A percentile compares a stretch with the other conserved stretches of the same genome.
Conservation (phyloP, 495 filamentous ascomycete genomes). For the Wilcoxina mikolae region DNA sequence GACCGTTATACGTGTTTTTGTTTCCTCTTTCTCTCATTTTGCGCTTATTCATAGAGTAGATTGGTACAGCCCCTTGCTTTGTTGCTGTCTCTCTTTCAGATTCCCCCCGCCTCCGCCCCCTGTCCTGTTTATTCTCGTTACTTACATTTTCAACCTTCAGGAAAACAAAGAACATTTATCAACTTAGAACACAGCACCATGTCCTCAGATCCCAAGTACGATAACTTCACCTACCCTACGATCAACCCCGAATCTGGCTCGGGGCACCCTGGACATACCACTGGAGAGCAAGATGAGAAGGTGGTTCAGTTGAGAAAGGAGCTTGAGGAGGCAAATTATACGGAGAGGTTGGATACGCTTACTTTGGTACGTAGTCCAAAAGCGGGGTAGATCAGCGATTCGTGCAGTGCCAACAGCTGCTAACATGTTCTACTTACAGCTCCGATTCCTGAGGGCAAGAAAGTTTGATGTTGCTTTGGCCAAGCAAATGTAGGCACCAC, state of each 20-base stretch:
- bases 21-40: too few relatives aligned
- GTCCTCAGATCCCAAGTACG: slow-evolving; percentile 52
- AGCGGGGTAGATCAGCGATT: background rate
- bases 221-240: slow-evolving; percentile 84
- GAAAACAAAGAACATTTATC: too few relatives aligned
- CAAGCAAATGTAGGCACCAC: slow-evolving; percentile 35
- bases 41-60: too few relatives aligned
- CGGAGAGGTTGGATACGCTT: slow-evolving; percentile 71
- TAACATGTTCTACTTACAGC: slow-evolving; percentile 31
- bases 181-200: background rate
- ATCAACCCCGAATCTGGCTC: slow-evolving; percentile 48
- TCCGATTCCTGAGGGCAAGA: slow-evolving; percentile 79
- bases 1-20: too few relatives aligned
- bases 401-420: background rate
- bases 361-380: slow-evolving; percentile 46
- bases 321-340: slow-evolving; percentile 73
- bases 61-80: too few relatives aligned
- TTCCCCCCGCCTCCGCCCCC: too few relatives aligned
- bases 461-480: slow-evolving; percentile 78
- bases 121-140: too few relatives aligned
- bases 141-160: too few relatives aligned
- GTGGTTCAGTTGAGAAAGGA: slow-evolving; percentile 67
- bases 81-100: too few relatives aligned
- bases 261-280: slow-evolving; percentile 82
- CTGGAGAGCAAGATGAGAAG: slow-evolving; percentile 72